These are phyloP conservation scores for Boletus fagicola DNA, from an alignment of 768 basidiomycete genomes.

Conservation along the genomic window DNA sequence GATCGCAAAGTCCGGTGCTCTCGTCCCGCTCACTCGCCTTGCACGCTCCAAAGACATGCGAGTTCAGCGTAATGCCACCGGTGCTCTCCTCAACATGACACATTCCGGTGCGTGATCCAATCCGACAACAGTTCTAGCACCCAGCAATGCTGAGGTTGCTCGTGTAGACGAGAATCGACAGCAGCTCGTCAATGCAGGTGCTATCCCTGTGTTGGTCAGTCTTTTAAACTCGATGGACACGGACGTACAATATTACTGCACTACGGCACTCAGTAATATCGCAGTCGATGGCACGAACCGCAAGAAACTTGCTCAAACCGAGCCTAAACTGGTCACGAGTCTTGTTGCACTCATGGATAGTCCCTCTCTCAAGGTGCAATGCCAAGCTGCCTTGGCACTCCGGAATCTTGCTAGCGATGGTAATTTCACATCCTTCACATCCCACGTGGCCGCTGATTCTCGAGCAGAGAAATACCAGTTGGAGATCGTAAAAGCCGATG, in stretches of 20 bases:
- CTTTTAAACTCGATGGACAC: constrained; percentile 94
- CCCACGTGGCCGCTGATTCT: constrained; percentile 18
- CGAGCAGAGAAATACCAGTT: constrained; percentile 92
- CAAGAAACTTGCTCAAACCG: constrained; percentile 90
- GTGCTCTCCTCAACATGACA: constrained; percentile 98
- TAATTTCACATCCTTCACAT: constrained; percentile 30
- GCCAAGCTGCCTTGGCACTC: constrained; percentile 94
- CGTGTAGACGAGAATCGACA: constrained; percentile 91
- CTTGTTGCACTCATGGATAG: constrained; percentile 96
- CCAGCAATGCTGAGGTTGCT: constrained; percentile 5
- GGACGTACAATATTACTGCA: constrained; percentile 99
- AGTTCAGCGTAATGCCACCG: constrained; percentile 97
- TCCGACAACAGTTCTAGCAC: background rate
- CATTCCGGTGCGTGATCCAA: constrained; percentile 72
- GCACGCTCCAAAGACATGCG: constrained; percentile 99
- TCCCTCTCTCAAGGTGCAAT: constrained; percentile 96
- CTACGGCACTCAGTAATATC: constrained; percentile 96
- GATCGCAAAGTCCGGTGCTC: constrained; percentile 98
- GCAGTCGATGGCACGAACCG: constrained; percentile 95
- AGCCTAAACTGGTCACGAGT: constrained; percentile 92
- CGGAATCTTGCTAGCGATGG: constrained; percentile 97
- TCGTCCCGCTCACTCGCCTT: constrained; percentile 92
- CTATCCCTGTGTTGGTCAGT: constrained; percentile 94
- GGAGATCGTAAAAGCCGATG: constrained; percentile 96
- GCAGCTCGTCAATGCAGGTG: constrained; percentile 96